A percentile compares a stretch with the other conserved stretches of the same genome.
Conservation (phyloP, 257 asterid genomes). For the Paraleonurus japonicus region DNA sequence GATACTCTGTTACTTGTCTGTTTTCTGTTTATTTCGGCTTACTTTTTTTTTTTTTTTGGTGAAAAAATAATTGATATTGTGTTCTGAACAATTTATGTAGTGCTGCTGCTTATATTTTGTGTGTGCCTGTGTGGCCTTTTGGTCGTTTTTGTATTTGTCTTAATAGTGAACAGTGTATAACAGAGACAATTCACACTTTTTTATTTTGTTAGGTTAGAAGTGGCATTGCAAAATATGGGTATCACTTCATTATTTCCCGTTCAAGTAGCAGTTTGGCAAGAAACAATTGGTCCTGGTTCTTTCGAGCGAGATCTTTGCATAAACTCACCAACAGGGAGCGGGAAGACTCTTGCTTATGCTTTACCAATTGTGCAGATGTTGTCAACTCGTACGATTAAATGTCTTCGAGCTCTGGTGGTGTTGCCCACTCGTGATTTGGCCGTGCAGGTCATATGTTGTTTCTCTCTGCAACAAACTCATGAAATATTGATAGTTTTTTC, state of each 20-base stretch:
- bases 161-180: background rate
- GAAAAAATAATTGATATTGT: background rate
- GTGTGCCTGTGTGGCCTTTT: background rate
- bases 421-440: slow-evolving; percentile 96
- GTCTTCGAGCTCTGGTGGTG: slow-evolving; percentile 89
- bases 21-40: background rate
- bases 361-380: slow-evolving; percentile 81
- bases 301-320: slow-evolving; percentile 81
- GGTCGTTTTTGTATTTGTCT: background rate
- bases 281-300: slow-evolving; percentile 87
- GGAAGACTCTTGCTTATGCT: slow-evolving; percentile 88
- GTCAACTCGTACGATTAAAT: slow-evolving; percentile 59
- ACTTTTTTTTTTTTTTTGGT: background rate
- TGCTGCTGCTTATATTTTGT: background rate
- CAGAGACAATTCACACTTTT: background rate
- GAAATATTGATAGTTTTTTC: background rate
- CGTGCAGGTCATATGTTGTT: slow-evolving; percentile 53
- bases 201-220: slow-evolving; percentile 53
- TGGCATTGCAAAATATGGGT: slow-evolving; percentile 60
- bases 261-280: slow-evolving; percentile 92
- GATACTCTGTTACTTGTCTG: background rate
- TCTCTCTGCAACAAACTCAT: background rate
- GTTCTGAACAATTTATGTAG: background rate
- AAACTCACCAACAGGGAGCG: slow-evolving; percentile 94
- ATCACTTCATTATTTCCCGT: slow-evolving; percentile 73